Conservation (phyloP, 495 filamentous ascomycete species). For the Apodospora peruviana region DNA sequence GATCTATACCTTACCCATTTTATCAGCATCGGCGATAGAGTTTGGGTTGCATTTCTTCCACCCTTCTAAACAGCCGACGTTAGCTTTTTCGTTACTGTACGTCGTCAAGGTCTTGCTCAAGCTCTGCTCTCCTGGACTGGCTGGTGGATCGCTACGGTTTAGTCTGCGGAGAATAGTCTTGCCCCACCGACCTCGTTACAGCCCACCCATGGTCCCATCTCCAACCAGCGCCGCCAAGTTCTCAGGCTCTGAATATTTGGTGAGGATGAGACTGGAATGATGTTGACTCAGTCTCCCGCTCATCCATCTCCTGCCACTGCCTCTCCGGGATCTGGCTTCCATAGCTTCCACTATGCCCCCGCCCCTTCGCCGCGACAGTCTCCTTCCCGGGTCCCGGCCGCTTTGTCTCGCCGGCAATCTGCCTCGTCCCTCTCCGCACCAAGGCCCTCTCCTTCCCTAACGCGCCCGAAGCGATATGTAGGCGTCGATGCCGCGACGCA, state of each 20-base stretch:
- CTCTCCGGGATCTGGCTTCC: slow-evolving; percentile 35
- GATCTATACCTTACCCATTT: too few species aligned
- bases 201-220: not conserved
- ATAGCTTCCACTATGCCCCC: slow-evolving; percentile 41
- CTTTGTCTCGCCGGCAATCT: slow-evolving; percentile 38
- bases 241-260: slow-evolving; percentile 1
- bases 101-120: too few species aligned
- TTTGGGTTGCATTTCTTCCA: too few species aligned
- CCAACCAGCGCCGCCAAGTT: not conserved
- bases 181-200: not conserved
- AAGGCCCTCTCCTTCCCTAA: slow-evolving; percentile 27
- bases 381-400: slow-evolving; percentile 38
- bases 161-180: slow-evolving; percentile 1
- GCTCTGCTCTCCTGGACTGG: too few species aligned
- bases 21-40: too few species aligned
- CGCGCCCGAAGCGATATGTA: slow-evolving; percentile 41
- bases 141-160: not conserved
- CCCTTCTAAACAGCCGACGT: too few species aligned
- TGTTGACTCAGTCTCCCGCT: slow-evolving; percentile 45
- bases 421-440: slow-evolving; percentile 28
- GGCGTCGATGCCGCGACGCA: slow-evolving; percentile 52
- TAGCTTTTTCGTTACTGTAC: too few species aligned
- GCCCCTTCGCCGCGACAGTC: slow-evolving; percentile 37
- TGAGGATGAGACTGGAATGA: slow-evolving; percentile 34
- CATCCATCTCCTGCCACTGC: slow-evolving; percentile 38